These are phyloP conservation scores for Elaeis guineensis DNA, from an alignment of 176 grass and related monocot genomes.

Conservation along the genomic window DNA sequence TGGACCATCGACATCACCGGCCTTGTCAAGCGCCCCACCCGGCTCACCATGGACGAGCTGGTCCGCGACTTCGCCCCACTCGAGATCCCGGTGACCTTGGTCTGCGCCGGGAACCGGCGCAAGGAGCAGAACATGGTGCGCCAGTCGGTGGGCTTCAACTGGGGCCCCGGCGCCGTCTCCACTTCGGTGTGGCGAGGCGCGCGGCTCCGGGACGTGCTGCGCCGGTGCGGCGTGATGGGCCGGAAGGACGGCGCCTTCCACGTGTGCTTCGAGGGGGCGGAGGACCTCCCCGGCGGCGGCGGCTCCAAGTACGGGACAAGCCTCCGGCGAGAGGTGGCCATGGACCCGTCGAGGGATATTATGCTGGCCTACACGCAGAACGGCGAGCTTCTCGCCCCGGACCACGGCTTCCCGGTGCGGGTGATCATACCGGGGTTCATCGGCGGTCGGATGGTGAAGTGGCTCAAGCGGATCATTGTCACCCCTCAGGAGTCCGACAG, in stretches of 20 bases:
- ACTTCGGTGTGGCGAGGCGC: slow-evolving; percentile 74
- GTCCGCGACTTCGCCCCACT: slow-evolving; percentile 25
- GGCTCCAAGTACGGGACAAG: slow-evolving; percentile 65
- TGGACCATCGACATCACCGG: slow-evolving; percentile 67
- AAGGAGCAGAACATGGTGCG: slow-evolving; percentile 82
- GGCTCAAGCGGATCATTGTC: slow-evolving; percentile 66
- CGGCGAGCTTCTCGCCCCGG: slow-evolving; percentile 49
- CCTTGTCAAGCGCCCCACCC: slow-evolving; percentile 38
- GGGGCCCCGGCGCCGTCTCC: slow-evolving; percentile 68
- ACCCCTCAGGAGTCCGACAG: slow-evolving; percentile 50
- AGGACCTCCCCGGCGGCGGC: slow-evolving; percentile 57
- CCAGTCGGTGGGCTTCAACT: slow-evolving; percentile 70
- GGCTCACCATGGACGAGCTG: slow-evolving; percentile 65
- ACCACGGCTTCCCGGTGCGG: slow-evolving; percentile 79
- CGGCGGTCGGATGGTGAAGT: slow-evolving; percentile 83
- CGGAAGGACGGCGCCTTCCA: slow-evolving; percentile 24
- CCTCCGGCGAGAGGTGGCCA: slow-evolving; percentile 37
- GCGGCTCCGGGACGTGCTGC: slow-evolving; percentile 53
- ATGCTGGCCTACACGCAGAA: slow-evolving; percentile 91
- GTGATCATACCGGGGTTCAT: slow-evolving; percentile 70
- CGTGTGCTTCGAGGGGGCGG: slow-evolving; percentile 79
- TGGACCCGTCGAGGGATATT: slow-evolving; percentile 62
- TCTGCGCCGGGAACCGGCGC: slow-evolving; percentile 69
- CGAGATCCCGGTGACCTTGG: slow-evolving; percentile 63
- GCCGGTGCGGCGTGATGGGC: slow-evolving; percentile 48